Evolutionary conservation across 208 protist species (phyloP), one percentile per base, ranked within the genome.

Genomic region (Trypanosoma scelopori): DNA sequence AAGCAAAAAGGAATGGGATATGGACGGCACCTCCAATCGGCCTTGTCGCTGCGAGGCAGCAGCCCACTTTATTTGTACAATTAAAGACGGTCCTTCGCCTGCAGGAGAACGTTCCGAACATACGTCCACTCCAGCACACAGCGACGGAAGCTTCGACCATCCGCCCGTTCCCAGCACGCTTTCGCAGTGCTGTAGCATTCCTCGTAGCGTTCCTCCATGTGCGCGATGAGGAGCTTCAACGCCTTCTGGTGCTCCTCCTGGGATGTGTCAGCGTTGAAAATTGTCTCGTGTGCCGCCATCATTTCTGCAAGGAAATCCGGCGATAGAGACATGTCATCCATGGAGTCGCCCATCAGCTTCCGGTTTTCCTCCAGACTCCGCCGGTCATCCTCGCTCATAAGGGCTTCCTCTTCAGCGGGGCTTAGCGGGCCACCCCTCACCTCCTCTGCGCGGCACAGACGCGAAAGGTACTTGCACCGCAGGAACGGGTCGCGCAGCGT

Each of bases 61-160:
- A n/a, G n/a, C n/a, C 3, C 32, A 37, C 32, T 37, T 1, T 50
- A 20, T 18, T 16, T 49, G 12, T 43, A 60, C 45, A 47, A 47
- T 39, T 82, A 75, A 74, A 90, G 49, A 20, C 78, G 71, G 56
- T 89, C 64, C 60, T 82, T 89, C 30, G 91, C 46, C 46, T 93
- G 76, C 12, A 65, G 32, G 23, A 90, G 74, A 16, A 78, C 84
- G 52, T 92, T 95, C 27, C 70, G 45, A 27, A 92, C 66, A 70
- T 92, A 95, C 41, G 85, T 92, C 89, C 89, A 95, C 75, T 90
- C 74, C 60, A 79, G 37, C 13, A 95, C 74, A 12, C 62, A 59
- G 18, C 69, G 64, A 11, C 78, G 68, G 63, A 90, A 93, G 18
- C 47, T 11, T 11, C 50, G 59, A 43, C 70, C 56, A 42, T 91